Evolutionary conservation across 306 rosid genomes (phyloP), one percentile per base, ranked within the genome.

Genomic region (Carpinus fangiana): DNA sequence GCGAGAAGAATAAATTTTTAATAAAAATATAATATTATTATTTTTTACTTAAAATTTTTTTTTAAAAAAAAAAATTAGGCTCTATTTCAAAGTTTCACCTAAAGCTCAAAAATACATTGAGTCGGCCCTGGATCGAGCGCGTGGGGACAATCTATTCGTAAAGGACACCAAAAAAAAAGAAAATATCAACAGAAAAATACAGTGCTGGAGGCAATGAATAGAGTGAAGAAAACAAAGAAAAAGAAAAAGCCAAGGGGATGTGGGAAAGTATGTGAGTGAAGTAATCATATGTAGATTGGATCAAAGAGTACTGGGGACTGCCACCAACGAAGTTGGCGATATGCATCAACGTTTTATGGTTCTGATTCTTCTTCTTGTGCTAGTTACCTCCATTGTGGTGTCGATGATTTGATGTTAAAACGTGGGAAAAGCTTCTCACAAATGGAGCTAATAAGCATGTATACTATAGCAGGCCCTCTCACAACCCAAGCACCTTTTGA

Each of bases 251-350:
- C 26, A 23, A 23, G 43, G 51, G 54, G 36, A 50, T 62, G 36
- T 12, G 55, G 21, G 74, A 12, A 51, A 74, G 70, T 66, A 56
- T 74, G 43, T 0, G 5, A 16, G 65, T 38, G 72, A 38, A n/a
- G n/a, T n/a, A n/a, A n/a, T n/a, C n/a, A n/a, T n/a, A 41, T 41
- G 41, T 18, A 26, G n/a, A 59, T 59, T 59, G 41, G 52, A 41
- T 43, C 48, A 28, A 48, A 56, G 12, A 48, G 14, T 23, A 23
- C 26, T n/a, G 76, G 86, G 86, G 77, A 51, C 53, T 61, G 70
- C 77, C 77, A 73, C 80, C 18, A 69, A 67, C 21, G 62, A 73
- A 68, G 21, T 71, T 50, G 62, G 75, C 51, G 79, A 59, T 73
- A 73, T 34, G 28, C 80, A 76, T 54, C 74, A 31, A 72, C 28